phyloP scores from a whole-genome alignment of 306 rosid genomes.

The Medicago ruthenica region DNA sequence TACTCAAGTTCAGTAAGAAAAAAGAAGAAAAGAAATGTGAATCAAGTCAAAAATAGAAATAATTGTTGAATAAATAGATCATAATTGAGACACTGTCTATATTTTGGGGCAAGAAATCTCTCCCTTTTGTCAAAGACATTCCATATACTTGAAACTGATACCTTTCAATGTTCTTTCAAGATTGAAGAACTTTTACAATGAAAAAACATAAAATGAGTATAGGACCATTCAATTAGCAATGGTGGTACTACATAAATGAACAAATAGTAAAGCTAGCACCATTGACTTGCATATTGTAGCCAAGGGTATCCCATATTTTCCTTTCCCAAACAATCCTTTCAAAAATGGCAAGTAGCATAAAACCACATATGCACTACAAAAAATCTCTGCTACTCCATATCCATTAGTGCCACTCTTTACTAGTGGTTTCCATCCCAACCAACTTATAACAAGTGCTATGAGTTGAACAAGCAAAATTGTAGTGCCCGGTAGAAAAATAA shows the following conservation, averaged over 20 bases:
- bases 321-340: conserved; percentile 63
- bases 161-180: conserved; percentile 7
- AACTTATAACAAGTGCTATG: conserved; percentile 41
- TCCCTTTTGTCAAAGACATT: not conserved
- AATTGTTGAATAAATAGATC: not conserved
- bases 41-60: too few relatives aligned
- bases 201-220: not conserved
- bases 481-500: conserved; percentile 58
- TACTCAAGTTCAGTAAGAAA: too few relatives aligned
- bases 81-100: not conserved
- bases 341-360: conserved; percentile 61
- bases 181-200: conserved; percentile 18
- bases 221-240: not conserved
- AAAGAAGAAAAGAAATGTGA: too few relatives aligned
- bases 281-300: conserved; percentile 56
- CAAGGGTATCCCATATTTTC: conserved; percentile 66
- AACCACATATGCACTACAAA: conserved; percentile 53
- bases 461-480: conserved; percentile 63
- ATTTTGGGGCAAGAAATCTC: not conserved
- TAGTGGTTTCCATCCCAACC: conserved; percentile 19
- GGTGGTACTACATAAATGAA: conserved; percentile 35
- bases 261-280: conserved; percentile 50
- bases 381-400: conserved; percentile 56
- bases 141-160: not conserved
- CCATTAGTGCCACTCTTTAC: conserved; percentile 32